Evolutionary conservation across 495 filamentous ascomycete species (phyloP).

Genomic region (Annulohypoxylon moriforme): DNA sequence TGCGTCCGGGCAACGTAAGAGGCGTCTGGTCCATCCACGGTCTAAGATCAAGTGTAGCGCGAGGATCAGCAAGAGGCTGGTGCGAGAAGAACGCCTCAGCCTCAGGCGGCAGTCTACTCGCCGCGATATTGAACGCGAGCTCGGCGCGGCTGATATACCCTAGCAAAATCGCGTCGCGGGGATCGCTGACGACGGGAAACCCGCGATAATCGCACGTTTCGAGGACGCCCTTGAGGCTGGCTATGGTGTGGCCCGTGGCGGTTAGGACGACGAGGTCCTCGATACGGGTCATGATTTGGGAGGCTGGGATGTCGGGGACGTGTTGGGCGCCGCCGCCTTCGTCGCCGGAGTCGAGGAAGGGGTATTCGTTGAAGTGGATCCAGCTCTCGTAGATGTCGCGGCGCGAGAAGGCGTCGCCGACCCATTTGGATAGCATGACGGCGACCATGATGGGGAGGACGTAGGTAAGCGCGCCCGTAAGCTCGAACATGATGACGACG

Average conservation of each 20-base stretch:
- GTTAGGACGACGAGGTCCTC: conserved; percentile 91
- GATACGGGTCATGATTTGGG: conserved; percentile 88
- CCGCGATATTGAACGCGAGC: conserved; percentile 80
- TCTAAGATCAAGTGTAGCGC: conserved; percentile 83
- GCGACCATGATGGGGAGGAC: conserved; percentile 99
- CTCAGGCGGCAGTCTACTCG: conserved; percentile 68
- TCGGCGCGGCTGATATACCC: conserved; percentile 97
- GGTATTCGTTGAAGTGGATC: conserved; percentile 97
- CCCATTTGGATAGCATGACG: conserved; percentile 99
- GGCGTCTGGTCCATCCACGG: conserved; percentile 99
- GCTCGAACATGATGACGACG: conserved; percentile 99
- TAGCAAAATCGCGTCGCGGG: conserved; percentile 76
- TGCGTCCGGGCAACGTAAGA: conserved; percentile 82
- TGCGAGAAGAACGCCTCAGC: conserved; percentile 88
- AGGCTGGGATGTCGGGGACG: conserved; percentile 83
- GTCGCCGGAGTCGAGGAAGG: conserved; percentile 93
- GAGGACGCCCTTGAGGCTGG: conserved; percentile 75
- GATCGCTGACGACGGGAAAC: conserved; percentile 88
- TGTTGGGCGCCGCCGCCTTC: conserved; percentile 68
- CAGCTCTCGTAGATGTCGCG: conserved; percentile 97
- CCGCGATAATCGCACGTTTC: conserved; percentile 82
- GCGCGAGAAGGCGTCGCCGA: conserved; percentile 94
- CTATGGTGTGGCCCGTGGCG: conserved; percentile 87
- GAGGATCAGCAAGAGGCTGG: conserved; percentile 81
- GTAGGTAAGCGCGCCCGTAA: conserved; percentile 95